Base-by-base conservation (phyloP, 2,329 filamentous ascomycete species). In the Diaporthe australafricana region DNA sequence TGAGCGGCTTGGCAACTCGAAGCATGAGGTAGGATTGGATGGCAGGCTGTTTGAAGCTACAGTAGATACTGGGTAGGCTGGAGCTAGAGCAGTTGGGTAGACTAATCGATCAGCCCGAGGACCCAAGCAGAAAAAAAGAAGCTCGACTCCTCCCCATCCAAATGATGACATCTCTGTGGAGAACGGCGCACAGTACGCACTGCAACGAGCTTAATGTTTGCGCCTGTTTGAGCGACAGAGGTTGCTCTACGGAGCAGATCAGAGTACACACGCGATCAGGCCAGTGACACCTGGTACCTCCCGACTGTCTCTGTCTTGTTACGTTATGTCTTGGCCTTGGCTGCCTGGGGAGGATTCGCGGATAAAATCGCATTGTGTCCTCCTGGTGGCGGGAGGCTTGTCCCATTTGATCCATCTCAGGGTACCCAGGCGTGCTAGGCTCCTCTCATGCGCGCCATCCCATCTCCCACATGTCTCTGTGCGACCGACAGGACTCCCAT, bases 31-130 rank as follows among this genome's bases (percentile, higher is more conserved):
- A 50, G 45, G n/a, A 68, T 60, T 68, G 66, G 50, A 68, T 57
- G 53, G 53, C 42, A 52, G 38, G 30, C 53, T 50, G 53, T 68
- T 68, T 68, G 66, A 68, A 60, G 66, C 66, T 68, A 68, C 40
- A 20, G n/a, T n/a, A n/a, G n/a, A n/a, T n/a, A n/a, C n/a, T n/a
- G n/a, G n/a, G n/a, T n/a, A n/a, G 25, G 42, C 25, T 22, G 47
- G 50, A 27, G 65, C 25, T 11, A 27, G 32, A 35, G 32, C 32
- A 35, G 9, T 45, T 50, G 25, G 11, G 38, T 40, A 45, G 14
- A n/a, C 48, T n/a, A 67, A 38, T n/a, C 27, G 5, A 30, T 9
- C 20, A 68, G 20, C 6, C 35, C 22, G 25, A 25, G 32, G 53
- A 22, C 55, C 12, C 22, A 27, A 60, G 16, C 16, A 27, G 30